Base-by-base conservation (phyloP, 1,139 yeast genomes). In the Blastobotrys capitulatus region DNA sequence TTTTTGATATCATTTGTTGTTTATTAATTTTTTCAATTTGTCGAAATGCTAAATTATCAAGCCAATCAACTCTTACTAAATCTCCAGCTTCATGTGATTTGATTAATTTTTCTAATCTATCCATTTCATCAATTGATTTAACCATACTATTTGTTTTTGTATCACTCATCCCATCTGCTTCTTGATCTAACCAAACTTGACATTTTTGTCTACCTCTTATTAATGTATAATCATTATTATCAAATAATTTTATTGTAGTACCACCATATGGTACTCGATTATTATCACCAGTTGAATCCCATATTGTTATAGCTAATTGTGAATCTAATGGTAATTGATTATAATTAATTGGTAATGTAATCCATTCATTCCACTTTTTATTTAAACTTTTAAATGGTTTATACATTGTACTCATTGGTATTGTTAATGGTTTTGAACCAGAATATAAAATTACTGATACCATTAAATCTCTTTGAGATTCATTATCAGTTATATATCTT, bases 21-120 rank as follows among this genome's bases (percentile, higher is more conserved):
- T 22, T 25, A 54, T 67, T 70, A 51, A 73, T 62, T 49, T 70
- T 69, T 52, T 80, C 82, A 44, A 84, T 73, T 53, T 76, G 73
- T 2, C 88, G 75, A 52, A 84, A 71, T 0, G 86, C 79, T 47
- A 86, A 57, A 43, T 78, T 74, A 61, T 88, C 96, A 8, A 90
- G 70, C 97, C 98, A 92, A 38, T 77, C 79, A 1, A 82, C 71
- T 15, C 77, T 68, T 4, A 76, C 69, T 38, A 79, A 72, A 29
- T 84, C 88, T 0, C 92, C 90, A 53, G 79, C 76, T 57, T 84
- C 89, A 60, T 83, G 86, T 44, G 69, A 70, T 53, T 85, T 82
- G 40, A 86, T 69, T 48, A 77, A 70, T 50, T 67, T 66, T 57
- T 86, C 92, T 16, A 82, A 62, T 6, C 70, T 63, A 47, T 70